Base-by-base conservation (phyloP, 768 basidiomycete species). In the Tricholoma sp. region DNA sequence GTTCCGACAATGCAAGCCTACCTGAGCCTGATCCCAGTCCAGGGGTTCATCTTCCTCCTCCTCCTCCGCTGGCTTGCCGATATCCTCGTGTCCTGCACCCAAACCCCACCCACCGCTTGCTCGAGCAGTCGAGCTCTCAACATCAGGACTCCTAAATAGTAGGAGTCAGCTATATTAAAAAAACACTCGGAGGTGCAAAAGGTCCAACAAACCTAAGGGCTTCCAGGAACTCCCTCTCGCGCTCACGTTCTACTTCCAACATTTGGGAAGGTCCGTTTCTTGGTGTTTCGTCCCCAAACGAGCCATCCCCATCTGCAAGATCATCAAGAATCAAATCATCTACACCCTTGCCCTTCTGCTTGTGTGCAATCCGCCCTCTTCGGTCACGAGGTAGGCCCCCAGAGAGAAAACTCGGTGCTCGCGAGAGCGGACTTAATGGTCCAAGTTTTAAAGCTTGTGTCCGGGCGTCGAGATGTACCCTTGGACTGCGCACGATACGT, bases 381-480 rank as follows among this genome's bases (percentile, higher is more conserved):
- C 91, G 76, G 67, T 93, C 91, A 52, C 91, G 80, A 20, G 91
- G 91, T 10, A 81, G 72, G 6, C 84, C 86, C 2, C 83, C 87
- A 5, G 85, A 84, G 24, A 91, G 72, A 72, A 92, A 91, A 45
- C 81, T 86, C 0, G 86, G 85, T 0, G 85, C 76, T 59, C 76
- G 77, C 32, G 72, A 5, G 44, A 69, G 55, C 20, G 67, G 62
- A 37, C 63, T 64, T 31, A 67, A 60, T 11, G 66, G 66, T 1
- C 63, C 62, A 58, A 63, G 61, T 45, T 56, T 63, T 24, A 49
- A 17, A 37, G 66, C 69, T 52, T 60, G 68, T 57, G 56, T 69
- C 56, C 59, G 70, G 33, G 64, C 60, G 15, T 78, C 71, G 48
- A 71, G 68, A 49, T 73, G 71, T 2, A 78, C 71, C 17, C 76